Evolutionary conservation across 495 filamentous ascomycete species (phyloP).

Genomic region (Podospora comata): DNA sequence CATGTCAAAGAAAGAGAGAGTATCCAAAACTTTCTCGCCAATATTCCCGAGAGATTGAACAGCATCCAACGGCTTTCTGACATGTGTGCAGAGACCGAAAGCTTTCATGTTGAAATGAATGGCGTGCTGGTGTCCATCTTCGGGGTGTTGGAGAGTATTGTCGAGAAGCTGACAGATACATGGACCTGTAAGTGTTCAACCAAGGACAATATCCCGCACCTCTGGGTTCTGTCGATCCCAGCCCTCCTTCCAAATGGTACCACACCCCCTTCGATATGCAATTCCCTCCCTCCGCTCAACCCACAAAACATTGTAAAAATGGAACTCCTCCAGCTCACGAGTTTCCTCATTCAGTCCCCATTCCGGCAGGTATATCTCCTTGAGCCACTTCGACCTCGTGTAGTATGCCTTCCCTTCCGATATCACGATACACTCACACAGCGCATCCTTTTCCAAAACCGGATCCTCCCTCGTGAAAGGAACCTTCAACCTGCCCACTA

Average conservation of each 20-base stretch:
- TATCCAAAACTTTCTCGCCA: constrained; percentile 16
- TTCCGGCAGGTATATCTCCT: not conserved
- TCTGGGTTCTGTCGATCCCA: not conserved
- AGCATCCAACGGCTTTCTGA: constrained; percentile 13
- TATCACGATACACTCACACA: not conserved
- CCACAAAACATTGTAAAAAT: not conserved
- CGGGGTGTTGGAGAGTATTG: constrained; percentile 18
- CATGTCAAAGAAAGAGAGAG: constrained; percentile 14
- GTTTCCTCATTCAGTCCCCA: not conserved
- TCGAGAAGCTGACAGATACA: constrained; percentile 17
- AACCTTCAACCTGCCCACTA: not conserved
- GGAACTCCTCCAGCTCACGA: not conserved
- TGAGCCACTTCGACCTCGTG: not conserved
- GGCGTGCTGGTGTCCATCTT: constrained; percentile 21
- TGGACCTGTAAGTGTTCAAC: constrained; percentile 6
- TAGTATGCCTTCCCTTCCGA: not conserved
- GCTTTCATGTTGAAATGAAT: constrained; percentile 13
- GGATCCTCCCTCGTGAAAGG: not conserved
- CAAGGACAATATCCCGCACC: not conserved
- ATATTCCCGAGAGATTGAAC: constrained; percentile 19
- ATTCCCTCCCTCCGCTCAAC: not conserved
- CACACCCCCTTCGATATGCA: not conserved
- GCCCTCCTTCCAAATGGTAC: not conserved
- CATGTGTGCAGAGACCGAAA: constrained; percentile 1
- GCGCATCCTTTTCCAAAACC: not conserved